A percentile compares a stretch with the other conserved stretches of the same genome.
These are phyloP conservation scores for Boletellus deceptivus DNA, from an alignment of 1,284 basidiomycete genomes.

Conservation along the genomic window DNA sequence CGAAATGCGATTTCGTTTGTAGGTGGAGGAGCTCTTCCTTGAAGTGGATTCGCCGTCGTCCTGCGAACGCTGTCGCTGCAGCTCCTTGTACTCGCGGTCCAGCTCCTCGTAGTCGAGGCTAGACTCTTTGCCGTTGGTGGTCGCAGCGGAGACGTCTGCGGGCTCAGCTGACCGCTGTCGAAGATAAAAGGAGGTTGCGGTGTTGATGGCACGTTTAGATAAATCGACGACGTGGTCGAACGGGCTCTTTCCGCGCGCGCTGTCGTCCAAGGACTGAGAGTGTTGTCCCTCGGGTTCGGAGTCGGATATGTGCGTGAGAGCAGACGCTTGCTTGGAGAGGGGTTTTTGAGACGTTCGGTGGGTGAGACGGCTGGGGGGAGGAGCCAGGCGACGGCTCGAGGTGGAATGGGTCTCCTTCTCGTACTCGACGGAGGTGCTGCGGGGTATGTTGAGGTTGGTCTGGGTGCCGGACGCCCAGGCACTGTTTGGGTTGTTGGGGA, in stretches of 20 bases:
- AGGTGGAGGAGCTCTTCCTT: slow-evolving; percentile 29
- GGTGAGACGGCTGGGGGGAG: slow-evolving; percentile 48
- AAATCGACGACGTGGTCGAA: slow-evolving; percentile 55
- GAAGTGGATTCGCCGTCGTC: slow-evolving; percentile 36
- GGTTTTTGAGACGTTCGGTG: slow-evolving; percentile 41
- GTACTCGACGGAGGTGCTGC: slow-evolving; percentile 76
- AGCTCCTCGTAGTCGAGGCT: slow-evolving; percentile 79
- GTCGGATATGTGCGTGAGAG: slow-evolving; percentile 53
- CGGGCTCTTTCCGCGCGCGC: slow-evolving; percentile 57
- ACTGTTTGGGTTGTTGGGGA: slow-evolving; percentile 48
- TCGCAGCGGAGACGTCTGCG: slow-evolving; percentile 31
- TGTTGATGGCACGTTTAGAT: slow-evolving; percentile 48
- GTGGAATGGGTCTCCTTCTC: slow-evolving; percentile 62
- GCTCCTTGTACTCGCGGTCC: slow-evolving; percentile 52
- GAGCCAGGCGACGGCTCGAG: slow-evolving; percentile 51
- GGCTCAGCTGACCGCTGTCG: slow-evolving; percentile 57
- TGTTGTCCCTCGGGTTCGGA: slow-evolving; percentile 59
- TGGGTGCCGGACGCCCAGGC: slow-evolving; percentile 65
- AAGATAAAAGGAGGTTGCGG: slow-evolving; percentile 56
- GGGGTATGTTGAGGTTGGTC: slow-evolving; percentile 48
- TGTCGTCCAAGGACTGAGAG: slow-evolving; percentile 20
- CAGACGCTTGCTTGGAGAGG: slow-evolving; percentile 49
- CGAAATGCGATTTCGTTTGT: slow-evolving; percentile 62
- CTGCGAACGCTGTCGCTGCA: slow-evolving; percentile 33
- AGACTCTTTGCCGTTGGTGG: slow-evolving; percentile 45